phyloP scores from a whole-genome alignment of 306 rosid species.

The Casuarina cunninghamiana region DNA sequence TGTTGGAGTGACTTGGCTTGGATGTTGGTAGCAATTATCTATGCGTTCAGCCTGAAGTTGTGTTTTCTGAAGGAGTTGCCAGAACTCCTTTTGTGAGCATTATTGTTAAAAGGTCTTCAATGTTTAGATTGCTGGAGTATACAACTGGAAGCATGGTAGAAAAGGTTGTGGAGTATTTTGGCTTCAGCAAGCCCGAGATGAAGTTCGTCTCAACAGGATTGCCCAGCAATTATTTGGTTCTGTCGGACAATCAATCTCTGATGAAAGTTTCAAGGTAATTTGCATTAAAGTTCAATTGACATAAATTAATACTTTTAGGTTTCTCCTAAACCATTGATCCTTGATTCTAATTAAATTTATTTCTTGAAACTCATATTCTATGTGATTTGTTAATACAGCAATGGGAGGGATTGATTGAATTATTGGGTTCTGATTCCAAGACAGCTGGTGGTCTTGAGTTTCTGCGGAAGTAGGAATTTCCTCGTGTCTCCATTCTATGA shows the following conservation, averaged over 20 bases:
- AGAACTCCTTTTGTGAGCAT: conserved; percentile 1
- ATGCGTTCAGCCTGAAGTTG: neutral
- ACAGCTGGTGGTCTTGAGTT: conserved; percentile 90
- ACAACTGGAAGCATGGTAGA: conserved; percentile 94
- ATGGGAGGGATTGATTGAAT: conserved; percentile 96
- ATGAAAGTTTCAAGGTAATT: conserved; percentile 85
- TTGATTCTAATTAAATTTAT: conserved; percentile 18
- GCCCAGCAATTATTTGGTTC: conserved; percentile 86
- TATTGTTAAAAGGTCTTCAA: conserved; percentile 13
- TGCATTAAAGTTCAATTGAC: conserved; percentile 6
- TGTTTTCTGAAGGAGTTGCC: neutral
- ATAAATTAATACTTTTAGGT: neutral
- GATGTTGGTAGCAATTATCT: neutral
- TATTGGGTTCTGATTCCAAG: conserved; percentile 86
- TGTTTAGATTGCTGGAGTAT: conserved; percentile 80
- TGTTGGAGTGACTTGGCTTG: neutral
- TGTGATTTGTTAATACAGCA: conserved; percentile 49
- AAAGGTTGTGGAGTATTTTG: conserved; percentile 86
- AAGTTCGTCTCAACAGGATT: conserved; percentile 75
- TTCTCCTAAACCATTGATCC: conserved; percentile 1
- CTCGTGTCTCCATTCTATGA: conserved; percentile 14
- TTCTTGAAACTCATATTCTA: conserved; percentile 1
- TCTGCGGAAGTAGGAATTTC: conserved; percentile 70
- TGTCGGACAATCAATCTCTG: conserved; percentile 90
- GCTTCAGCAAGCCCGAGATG: conserved; percentile 92